Conservation (phyloP, 2,329 filamentous ascomycete species). For the Annulohypoxylon truncatum region DNA sequence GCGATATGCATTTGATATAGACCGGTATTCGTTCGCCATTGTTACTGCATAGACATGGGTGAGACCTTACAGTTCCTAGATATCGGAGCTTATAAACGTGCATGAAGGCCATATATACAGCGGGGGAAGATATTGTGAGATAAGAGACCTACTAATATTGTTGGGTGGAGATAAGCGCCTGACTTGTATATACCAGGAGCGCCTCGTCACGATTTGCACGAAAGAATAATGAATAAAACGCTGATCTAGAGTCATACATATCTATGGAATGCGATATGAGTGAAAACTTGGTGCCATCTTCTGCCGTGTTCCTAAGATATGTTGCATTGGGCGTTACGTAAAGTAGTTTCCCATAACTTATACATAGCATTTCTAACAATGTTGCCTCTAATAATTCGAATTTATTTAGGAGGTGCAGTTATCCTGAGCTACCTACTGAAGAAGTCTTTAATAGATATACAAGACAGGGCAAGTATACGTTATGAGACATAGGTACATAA, state of each 20-base stretch:
- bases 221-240: constrained; percentile 43
- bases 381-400: no score
- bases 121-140: constrained; percentile 29
- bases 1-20: constrained; percentile 43
- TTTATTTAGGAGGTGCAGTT: no score
- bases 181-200: constrained; percentile 49
- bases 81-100: constrained; percentile 37
- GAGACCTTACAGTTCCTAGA: constrained; percentile 40
- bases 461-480: neutral
- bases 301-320: neutral
- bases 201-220: constrained; percentile 37
- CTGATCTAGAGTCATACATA: constrained; percentile 8
- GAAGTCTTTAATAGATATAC: neutral
- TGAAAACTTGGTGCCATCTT: neutral
- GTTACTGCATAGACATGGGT: constrained; percentile 38
- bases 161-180: constrained; percentile 32
- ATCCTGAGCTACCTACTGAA: no score
- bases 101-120: constrained; percentile 42
- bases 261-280: neutral
- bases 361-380: neutral
- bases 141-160: constrained; percentile 40
- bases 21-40: constrained; percentile 40
- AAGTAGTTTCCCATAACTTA: no score
- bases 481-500: no score
- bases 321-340: neutral